These are phyloP conservation scores for Xylariaceae sp. DNA, from an alignment of 2,329 filamentous ascomycete genomes.

Conservation along the genomic window DNA sequence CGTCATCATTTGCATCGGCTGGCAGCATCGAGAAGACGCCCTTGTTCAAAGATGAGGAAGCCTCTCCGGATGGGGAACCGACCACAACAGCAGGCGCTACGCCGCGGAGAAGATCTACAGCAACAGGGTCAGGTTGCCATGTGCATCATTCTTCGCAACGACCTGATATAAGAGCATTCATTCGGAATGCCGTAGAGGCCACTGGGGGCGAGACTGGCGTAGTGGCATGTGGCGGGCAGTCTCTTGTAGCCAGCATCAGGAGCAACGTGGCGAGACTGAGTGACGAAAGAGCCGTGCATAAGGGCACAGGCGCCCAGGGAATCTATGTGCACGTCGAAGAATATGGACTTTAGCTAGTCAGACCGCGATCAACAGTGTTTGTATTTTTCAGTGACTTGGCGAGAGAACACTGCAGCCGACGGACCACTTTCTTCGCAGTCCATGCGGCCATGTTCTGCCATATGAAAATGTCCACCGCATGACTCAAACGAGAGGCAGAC, in stretches of 20 bases:
- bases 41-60: conserved; percentile 14
- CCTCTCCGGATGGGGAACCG: conserved; percentile 18
- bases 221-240: conserved; percentile 55
- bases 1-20: conserved; percentile 11
- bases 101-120: conserved; percentile 13
- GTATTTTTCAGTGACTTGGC: too few relatives aligned
- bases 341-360: conserved; percentile 42
- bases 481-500: too few relatives aligned
- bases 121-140: conserved; percentile 32
- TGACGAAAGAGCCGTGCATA: conserved; percentile 60
- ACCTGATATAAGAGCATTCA: conserved; percentile 48
- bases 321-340: conserved; percentile 59
- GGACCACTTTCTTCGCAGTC: too few relatives aligned
- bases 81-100: neutral
- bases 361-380: too few relatives aligned
- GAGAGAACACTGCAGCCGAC: too few relatives aligned
- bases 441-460: too few relatives aligned
- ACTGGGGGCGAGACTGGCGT: conserved; percentile 59
- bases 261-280: conserved; percentile 53
- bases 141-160: conserved; percentile 42
- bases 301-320: conserved; percentile 60
- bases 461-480: too few relatives aligned
- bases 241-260: conserved; percentile 48
- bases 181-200: conserved; percentile 50
- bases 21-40: conserved; percentile 20